phyloP scores from a whole-genome alignment of 495 filamentous ascomycete species.

The Tetracladium setigerum region DNA sequence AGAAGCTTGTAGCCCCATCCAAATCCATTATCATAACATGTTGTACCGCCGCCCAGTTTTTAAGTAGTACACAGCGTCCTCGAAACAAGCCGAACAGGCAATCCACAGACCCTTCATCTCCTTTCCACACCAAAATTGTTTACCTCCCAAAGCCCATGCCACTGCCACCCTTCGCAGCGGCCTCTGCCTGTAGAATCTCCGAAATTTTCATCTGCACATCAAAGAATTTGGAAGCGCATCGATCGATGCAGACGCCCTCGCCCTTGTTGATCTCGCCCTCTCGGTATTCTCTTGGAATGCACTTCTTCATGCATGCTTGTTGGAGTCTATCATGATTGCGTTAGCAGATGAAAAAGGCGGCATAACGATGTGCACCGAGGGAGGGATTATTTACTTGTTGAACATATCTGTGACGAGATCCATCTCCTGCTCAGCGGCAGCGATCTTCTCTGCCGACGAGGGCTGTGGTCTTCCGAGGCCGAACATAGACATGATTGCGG shows the following conservation, averaged over 20 bases:
- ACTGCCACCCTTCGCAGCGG: slow-evolving; percentile 32
- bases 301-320: slow-evolving; percentile 86
- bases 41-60: too few relatives aligned
- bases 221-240: slow-evolving; percentile 95
- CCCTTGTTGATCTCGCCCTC: slow-evolving; percentile 96
- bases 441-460: slow-evolving; percentile 91
- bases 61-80: too few relatives aligned
- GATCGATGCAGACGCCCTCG: slow-evolving; percentile 94
- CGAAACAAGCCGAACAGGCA: too few relatives aligned
- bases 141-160: slow-evolving; percentile 29
- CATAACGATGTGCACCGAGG: neutral
- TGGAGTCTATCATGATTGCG: slow-evolving; percentile 49
- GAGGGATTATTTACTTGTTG: slow-evolving; percentile 56
- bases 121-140: neutral
- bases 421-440: slow-evolving; percentile 85
- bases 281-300: slow-evolving; percentile 82
- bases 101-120: neutral
- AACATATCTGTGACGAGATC: slow-evolving; percentile 97
- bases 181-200: slow-evolving; percentile 44
- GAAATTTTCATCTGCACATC: slow-evolving; percentile 92
- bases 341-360: neutral
- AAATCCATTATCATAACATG: neutral
- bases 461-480: slow-evolving; percentile 82
- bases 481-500: slow-evolving; percentile 82
- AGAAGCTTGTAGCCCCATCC: neutral